Conservation (phyloP, 139 green algal genomes). For the Chlamydomonas schloesseri region DNA sequence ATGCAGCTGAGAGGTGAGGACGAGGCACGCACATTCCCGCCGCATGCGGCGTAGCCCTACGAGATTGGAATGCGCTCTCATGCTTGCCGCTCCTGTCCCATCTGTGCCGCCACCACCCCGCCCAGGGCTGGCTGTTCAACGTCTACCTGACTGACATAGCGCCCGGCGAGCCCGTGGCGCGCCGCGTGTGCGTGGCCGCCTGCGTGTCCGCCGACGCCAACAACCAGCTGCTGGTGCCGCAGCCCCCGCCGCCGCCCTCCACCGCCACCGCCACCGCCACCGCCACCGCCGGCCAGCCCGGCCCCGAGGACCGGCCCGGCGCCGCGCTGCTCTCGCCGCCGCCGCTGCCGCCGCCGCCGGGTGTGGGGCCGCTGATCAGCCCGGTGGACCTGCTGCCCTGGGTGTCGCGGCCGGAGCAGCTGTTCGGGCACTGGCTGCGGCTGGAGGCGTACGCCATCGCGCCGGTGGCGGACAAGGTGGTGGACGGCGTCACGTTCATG, state of each 20-base stretch:
- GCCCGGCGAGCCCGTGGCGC: not conserved
- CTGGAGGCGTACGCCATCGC: slow-evolving; percentile 48
- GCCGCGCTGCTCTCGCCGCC: not conserved
- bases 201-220: slow-evolving; percentile 22
- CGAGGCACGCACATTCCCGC: too few species aligned
- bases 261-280: not conserved
- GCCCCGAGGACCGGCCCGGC: not conserved
- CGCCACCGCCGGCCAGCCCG: not conserved
- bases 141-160: slow-evolving; percentile 45
- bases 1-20: too few species aligned
- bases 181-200: slow-evolving; percentile 26
- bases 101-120: not conserved
- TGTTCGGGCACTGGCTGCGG: slow-evolving; percentile 42
- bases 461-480: slow-evolving; percentile 31
- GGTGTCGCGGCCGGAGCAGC: slow-evolving; percentile 22
- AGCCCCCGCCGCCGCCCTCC: not conserved
- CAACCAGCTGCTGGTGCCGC: slow-evolving; percentile 39
- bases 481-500: not conserved
- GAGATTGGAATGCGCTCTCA: too few species aligned
- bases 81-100: too few species aligned
- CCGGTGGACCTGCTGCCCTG: slow-evolving; percentile 39
- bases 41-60: too few species aligned
- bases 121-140: slow-evolving; percentile 49
- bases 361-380: slow-evolving; percentile 2
- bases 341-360: not conserved